Base-by-base conservation (phyloP, 2,329 filamentous ascomycete species). In the Cercospora sp. region DNA sequence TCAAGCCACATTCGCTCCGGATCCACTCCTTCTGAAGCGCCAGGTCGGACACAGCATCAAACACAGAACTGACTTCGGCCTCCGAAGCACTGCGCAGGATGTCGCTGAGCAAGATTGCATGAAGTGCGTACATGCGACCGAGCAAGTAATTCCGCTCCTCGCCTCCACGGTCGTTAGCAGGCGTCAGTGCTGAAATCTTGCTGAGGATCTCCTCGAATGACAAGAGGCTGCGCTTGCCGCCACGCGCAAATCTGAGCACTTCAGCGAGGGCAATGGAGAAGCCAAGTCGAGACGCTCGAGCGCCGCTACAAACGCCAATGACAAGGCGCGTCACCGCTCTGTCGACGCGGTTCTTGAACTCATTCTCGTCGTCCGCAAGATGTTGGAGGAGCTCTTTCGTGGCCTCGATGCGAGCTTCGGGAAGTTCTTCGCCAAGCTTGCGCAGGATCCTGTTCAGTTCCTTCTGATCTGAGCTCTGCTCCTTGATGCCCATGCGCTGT, bases 231-330 rank as follows among this genome's bases (percentile, higher is more conserved):
- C 53, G 62, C 60, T 66, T 61, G 13, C 66, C 66, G 37, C 63
- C 66, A n/a, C 66, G 60, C 5, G 94, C 81, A 75, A 94, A 88
- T 4, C 87, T 85, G 55, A 97, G 78, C 8, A 96, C 82, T 79
- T 97, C 94, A 0, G 93, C 91, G 72, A 98, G 82, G 0, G 94
- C 94, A 65, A 97, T 85, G 64, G 93, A 97, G 79, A 97, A 97
- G 3, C 95, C 95, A 61, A 95, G 82, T 28, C 95, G 87, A 18
- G 94, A 93, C 12, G 92, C 92, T 81, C 97, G 97, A 66, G 93
- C 89, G 65, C 93, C 90, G 78, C 93, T 97, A 69, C 94, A 93
- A 18, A 98, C 88, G 49, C 95, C 95, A 65, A 92, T 89, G 78
- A 97, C 92, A 43, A 99, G 84, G 62, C 82, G 78, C 30, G 77